Base-by-base conservation (phyloP, 345 rosid genomes). In the Zanthoxylum bungeanum region DNA sequence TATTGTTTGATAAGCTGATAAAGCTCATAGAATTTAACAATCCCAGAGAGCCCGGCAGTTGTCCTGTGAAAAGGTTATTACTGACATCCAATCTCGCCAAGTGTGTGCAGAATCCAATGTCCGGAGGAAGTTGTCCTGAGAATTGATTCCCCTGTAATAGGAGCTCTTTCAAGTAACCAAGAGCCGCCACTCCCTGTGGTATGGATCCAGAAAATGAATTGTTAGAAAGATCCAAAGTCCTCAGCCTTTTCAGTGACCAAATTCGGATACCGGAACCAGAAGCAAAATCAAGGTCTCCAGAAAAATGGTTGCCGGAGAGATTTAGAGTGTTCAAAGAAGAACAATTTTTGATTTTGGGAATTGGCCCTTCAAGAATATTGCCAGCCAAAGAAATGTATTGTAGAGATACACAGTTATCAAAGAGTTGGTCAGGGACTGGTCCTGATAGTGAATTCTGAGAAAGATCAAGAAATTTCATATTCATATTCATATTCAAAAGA, bases 31-130 rank as follows among this genome's bases (percentile, higher is more conserved):
- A 89, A n/a, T 17, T 78, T 3, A 89, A 79, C 70, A 62, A 62
- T 70, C 55, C 80, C 65, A 92, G 57, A 60, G 95, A 85, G 4
- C 33, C 76, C 0, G 98, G 97, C 40, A 92, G 5, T 0, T 64
- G 68, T 19, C 90, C 97, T 2, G 74, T 79, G 78, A 92, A 87
- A 64, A 73, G 79, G 56, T 92, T 94, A 73, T 73, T 37, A 72
- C 91, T 82, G 27, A 92, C 61, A 80, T 94, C 92, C 72, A 89
- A 64, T 39, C 72, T 74, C 69, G 53, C 71, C 78, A 92, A 42
- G 69, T 89, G 97, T 31, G 83, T 85, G 61, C 91, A 90, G 7
- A 88, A 62, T 71, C 98, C 98, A 66, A 87, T 70, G 69, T 94
- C 98, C 9, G 4, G 56, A 56, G 98, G 98, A 24, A 90, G 5